phyloP scores from a whole-genome alignment of 1,284 basidiomycete species.

The Acaromyces ingoldii region DNA sequence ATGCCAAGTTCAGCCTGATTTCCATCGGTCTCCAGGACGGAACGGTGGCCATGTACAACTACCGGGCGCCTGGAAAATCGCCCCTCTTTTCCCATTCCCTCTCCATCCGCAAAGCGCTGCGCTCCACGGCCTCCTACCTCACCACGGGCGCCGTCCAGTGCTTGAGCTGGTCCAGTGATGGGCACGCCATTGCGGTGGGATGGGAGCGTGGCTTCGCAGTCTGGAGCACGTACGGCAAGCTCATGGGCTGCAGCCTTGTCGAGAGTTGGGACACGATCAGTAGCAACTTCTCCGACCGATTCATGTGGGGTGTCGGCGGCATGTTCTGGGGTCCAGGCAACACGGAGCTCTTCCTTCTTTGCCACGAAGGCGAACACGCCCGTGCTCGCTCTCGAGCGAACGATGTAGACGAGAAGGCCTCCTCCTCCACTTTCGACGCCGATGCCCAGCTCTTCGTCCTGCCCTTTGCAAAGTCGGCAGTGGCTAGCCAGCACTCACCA shows the following conservation, averaged over 20 bases:
- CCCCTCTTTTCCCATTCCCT: constrained; percentile 42
- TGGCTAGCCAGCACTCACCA: constrained; percentile 83
- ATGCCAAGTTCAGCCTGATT: constrained; percentile 75
- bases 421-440: background rate
- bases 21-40: constrained; percentile 70
- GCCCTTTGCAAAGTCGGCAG: constrained; percentile 91
- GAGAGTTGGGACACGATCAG: constrained; percentile 59
- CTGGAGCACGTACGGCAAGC: constrained; percentile 86
- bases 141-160: constrained; percentile 66
- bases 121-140: constrained; percentile 48
- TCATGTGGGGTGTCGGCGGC: constrained; percentile 68
- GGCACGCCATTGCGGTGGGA: constrained; percentile 92
- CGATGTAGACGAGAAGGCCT: background rate
- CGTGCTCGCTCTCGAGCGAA: background rate
- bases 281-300: constrained; percentile 62
- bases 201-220: constrained; percentile 86
- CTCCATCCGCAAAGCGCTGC: constrained; percentile 43
- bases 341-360: constrained; percentile 34
- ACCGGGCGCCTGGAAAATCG: constrained; percentile 18
- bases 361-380: background rate
- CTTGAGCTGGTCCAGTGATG: constrained; percentile 72
- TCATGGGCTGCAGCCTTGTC: constrained; percentile 68
- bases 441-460: constrained; percentile 69
- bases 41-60: constrained; percentile 40
- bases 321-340: constrained; percentile 47